Conservation (phyloP, 306 rosid genomes). For the Rubus parviflorus region DNA sequence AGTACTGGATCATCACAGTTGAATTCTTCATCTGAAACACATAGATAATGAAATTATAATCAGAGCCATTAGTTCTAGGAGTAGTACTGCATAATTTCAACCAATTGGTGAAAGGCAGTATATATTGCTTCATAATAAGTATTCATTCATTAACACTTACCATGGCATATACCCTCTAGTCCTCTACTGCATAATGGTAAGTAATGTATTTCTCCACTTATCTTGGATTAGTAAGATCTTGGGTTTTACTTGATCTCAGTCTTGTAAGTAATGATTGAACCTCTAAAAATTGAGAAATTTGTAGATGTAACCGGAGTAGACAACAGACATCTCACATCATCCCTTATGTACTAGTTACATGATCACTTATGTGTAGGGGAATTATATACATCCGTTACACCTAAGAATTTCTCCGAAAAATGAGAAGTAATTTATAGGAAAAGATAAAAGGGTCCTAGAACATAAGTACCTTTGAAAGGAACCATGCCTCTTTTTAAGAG, state of each 20-base stretch:
- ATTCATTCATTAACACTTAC: neutral
- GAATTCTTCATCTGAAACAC: conserved; percentile 32
- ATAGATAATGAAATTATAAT: neutral
- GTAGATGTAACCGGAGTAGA: no score
- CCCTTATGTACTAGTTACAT: no score
- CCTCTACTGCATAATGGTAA: neutral
- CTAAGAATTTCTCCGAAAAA: neutral
- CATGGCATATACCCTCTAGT: neutral
- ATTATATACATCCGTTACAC: neutral
- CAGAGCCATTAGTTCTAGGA: neutral
- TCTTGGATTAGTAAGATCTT: no score
- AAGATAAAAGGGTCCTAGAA: neutral
- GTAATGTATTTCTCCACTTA: neutral
- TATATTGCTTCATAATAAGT: neutral
- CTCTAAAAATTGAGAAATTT: no score
- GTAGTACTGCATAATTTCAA: neutral
- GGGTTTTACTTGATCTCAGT: no score
- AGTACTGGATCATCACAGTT: conserved; percentile 25
- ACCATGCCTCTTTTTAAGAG: conserved; percentile 22
- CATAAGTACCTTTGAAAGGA: conserved; percentile 30
- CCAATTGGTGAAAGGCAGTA: neutral
- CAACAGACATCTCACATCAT: no score
- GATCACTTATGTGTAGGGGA: no score
- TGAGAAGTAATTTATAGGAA: no score
- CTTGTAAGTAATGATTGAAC: no score